Evolutionary conservation across 2,329 filamentous ascomycete genomes (phyloP).

Genomic region (Lanzia echinophila): DNA sequence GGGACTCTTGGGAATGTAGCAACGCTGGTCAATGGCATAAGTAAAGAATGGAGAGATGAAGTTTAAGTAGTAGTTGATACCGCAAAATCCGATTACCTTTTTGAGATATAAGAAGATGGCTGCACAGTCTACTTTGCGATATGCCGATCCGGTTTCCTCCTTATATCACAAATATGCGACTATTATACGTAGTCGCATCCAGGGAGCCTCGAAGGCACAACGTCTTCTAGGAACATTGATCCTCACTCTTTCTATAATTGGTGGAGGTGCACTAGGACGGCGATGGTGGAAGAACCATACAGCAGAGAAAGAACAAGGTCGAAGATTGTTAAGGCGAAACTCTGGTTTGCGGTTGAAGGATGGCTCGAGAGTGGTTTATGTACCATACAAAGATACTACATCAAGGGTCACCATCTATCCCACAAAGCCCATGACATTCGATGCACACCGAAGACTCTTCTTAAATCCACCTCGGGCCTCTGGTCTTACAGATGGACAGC

Average conservation of each 20-base stretch:
- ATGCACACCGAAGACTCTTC: constrained; percentile 90
- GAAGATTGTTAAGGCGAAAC: constrained; percentile 78
- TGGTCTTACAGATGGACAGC: constrained; percentile 61
- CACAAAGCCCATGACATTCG: constrained; percentile 89
- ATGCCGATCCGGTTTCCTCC: constrained; percentile 59
- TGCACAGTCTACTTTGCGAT: constrained; percentile 75
- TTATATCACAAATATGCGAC: constrained; percentile 55
- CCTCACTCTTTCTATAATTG: constrained; percentile 71
- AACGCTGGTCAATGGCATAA: neutral
- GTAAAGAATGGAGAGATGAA: constrained; percentile 4
- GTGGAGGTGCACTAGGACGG: constrained; percentile 70
- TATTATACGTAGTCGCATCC: constrained; percentile 48
- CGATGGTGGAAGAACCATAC: constrained; percentile 67
- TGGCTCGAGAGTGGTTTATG: constrained; percentile 89
- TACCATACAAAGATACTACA: constrained; percentile 81
- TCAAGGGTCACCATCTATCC: constrained; percentile 86
- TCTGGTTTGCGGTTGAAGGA: constrained; percentile 92
- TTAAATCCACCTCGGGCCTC: constrained; percentile 82
- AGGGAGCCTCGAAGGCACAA: constrained; percentile 60
- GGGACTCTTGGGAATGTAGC: constrained; percentile 2
- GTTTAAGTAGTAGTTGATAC: constrained; percentile 2
- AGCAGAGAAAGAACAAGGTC: constrained; percentile 75
- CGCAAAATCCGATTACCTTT: neutral
- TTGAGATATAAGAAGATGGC: constrained; percentile 54
- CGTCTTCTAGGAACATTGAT: constrained; percentile 70